A percentile compares a stretch with the other conserved stretches of the same genome.
Conservation (phyloP, 2,329 filamentous ascomycete genomes). For the Claviceps sp. region DNA sequence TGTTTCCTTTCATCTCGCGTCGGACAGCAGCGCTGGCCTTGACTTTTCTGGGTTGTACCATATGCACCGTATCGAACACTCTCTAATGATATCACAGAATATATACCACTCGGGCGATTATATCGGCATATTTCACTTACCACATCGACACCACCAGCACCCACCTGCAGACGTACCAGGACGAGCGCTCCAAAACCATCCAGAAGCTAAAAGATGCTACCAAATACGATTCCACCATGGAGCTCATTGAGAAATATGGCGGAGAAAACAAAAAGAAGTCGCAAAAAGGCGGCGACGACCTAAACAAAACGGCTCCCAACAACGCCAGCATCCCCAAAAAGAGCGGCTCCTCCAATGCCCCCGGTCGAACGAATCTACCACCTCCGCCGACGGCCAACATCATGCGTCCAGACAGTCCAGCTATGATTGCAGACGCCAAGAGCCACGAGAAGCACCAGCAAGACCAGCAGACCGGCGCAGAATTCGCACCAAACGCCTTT, state of each 20-base stretch:
- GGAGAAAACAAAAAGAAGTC: constrained; percentile 36
- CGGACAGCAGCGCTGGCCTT: too few relatives aligned
- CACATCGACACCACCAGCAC: constrained; percentile 57
- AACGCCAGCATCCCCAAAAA: neutral
- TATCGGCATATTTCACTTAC: constrained; percentile 66
- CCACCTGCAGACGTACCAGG: constrained; percentile 60
- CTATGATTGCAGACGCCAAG: constrained; percentile 1
- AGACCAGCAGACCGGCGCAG: constrained; percentile 23
- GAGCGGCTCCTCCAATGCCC: constrained; percentile 4
- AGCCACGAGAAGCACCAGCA: neutral
- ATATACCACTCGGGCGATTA: constrained; percentile 53
- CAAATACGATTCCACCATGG: constrained; percentile 87
- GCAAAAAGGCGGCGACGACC: constrained; percentile 4
- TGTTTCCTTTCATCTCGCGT: too few relatives aligned
- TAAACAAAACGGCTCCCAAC: constrained; percentile 4
- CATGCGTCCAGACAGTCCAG: constrained; percentile 23
- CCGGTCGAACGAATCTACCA: constrained; percentile 31
- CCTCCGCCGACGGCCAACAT: constrained; percentile 54
- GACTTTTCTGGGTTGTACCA: neutral
- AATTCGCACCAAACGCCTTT: constrained; percentile 61
- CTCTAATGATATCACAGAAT: constrained; percentile 44
- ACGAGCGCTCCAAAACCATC: constrained; percentile 75
- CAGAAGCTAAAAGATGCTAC: constrained; percentile 90
- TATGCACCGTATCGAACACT: too few relatives aligned
- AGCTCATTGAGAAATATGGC: constrained; percentile 90